A percentile compares a stretch with the other conserved stretches of the same genome.
Conservation (phyloP, 1,284 basidiomycete species). For the Fistulinella cinereoalba region DNA sequence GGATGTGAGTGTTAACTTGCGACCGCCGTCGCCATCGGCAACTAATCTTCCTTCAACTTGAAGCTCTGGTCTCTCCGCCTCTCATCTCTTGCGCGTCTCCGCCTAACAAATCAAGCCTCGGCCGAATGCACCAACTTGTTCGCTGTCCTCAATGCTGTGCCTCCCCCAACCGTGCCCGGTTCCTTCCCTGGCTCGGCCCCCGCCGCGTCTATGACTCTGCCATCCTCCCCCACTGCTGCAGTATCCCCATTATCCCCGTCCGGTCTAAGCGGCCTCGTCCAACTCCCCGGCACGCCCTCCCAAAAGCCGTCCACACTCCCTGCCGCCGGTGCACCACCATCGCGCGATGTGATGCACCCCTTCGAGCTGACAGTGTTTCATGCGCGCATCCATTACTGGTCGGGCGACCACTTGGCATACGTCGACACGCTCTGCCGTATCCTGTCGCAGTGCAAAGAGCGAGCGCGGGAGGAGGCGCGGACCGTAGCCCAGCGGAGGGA, state of each 20-base stretch:
- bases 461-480: conserved; percentile 44
- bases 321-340: conserved; percentile 2
- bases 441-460: conserved; percentile 71
- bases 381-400: conserved; percentile 69
- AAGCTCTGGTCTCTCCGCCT: conserved; percentile 82
- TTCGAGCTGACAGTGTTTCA: conserved; percentile 79
- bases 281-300: conserved; percentile 29
- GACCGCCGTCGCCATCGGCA: too few relatives aligned
- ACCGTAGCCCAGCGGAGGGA: conserved; percentile 40
- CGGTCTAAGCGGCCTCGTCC: conserved; percentile 17
- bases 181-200: conserved; percentile 19
- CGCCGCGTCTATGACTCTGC: conserved; percentile 3
- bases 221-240: conserved; percentile 16
- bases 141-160: conserved; percentile 59
- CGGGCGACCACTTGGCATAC: conserved; percentile 71
- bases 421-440: conserved; percentile 76
- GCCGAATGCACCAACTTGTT: conserved; percentile 80
- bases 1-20: conserved; percentile 54
- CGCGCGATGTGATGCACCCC: conserved; percentile 61
- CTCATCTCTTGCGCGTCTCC: conserved; percentile 70
- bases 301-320: conserved; percentile 18
- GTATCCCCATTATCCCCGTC: conserved; percentile 22
- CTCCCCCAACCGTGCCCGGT: conserved; percentile 38
- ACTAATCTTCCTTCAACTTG: too few relatives aligned
- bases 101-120: conserved; percentile 77